A percentile compares a stretch with the other conserved stretches of the same genome.
Evolutionary conservation across 179 eudicot species (phyloP).

Genomic region (Drosera spatulata): DNA sequence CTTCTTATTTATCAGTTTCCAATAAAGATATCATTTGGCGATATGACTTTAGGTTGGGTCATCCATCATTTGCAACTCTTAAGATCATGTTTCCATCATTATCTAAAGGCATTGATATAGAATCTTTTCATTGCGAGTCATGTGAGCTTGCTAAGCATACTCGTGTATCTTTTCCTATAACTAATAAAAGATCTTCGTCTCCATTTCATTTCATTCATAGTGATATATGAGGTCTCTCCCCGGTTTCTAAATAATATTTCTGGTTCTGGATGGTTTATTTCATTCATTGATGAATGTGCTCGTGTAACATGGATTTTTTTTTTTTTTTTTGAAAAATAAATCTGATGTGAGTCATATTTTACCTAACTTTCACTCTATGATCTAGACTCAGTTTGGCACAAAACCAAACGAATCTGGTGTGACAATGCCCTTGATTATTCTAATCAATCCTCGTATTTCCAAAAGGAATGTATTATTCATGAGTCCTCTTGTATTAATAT

Average conservation of each 20-base stretch:
- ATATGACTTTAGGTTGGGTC: background rate
- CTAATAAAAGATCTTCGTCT: background rate
- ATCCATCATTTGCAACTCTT: background rate
- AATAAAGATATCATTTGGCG: background rate
- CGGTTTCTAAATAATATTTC: background rate
- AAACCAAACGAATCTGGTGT: background rate
- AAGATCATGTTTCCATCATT: background rate
- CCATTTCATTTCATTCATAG: slow-evolving; percentile 1
- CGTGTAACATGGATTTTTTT: slow-evolving; percentile 2
- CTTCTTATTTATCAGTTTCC: background rate
- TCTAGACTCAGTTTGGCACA: background rate
- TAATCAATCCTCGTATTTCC: background rate
- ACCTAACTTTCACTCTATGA: background rate
- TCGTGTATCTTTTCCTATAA: slow-evolving; percentile 1
- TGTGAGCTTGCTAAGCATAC: slow-evolving; percentile 1
- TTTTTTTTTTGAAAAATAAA: slow-evolving; percentile 2
- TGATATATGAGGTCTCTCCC: slow-evolving; percentile 2
- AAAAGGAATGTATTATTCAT: background rate
- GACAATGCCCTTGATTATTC: slow-evolving; percentile 1
- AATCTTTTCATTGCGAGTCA: background rate
- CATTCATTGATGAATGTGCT: slow-evolving; percentile 5
- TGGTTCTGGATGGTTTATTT: background rate
- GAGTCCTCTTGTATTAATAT: slow-evolving; percentile 1
- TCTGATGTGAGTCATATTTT: background rate
- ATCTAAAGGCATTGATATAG: background rate